Percentiles rank a stretch among this genome's conserved stretches.
phyloP scores from a whole-genome alignment of 2,329 filamentous ascomycete genomes.

The Fusarium siculi region DNA sequence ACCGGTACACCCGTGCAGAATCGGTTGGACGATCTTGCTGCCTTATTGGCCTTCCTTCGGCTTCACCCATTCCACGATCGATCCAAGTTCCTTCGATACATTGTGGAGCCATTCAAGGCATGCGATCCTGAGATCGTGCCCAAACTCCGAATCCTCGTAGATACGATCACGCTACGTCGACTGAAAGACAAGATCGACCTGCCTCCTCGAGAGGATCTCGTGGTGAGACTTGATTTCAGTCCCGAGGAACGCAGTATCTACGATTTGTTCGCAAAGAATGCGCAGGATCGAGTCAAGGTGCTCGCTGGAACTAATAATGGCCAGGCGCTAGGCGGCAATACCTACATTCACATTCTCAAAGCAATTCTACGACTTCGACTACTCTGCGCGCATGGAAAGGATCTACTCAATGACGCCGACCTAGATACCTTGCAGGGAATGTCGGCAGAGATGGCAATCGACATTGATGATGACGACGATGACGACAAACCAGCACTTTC shows the following conservation, averaged over 20 bases:
- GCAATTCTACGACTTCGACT: constrained; percentile 89
- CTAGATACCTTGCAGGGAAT: constrained; percentile 82
- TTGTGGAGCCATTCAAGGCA: constrained; percentile 86
- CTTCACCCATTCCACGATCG: constrained; percentile 87
- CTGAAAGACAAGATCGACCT: constrained; percentile 92
- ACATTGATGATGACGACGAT: constrained; percentile 82
- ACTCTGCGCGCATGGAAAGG: constrained; percentile 93
- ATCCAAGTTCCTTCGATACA: constrained; percentile 79
- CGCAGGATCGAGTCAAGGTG: constrained; percentile 80
- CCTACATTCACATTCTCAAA: constrained; percentile 94
- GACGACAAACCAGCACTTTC: constrained; percentile 67
- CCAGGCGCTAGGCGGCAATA: constrained; percentile 79
- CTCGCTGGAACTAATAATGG: constrained; percentile 69
- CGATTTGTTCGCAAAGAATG: constrained; percentile 84
- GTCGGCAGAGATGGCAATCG: constrained; percentile 86
- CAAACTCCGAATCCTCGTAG: constrained; percentile 87
- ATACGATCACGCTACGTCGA: constrained; percentile 92
- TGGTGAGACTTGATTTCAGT: constrained; percentile 80
- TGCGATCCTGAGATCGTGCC: constrained; percentile 86
- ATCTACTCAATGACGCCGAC: constrained; percentile 87
- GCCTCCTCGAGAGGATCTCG: constrained; percentile 76
- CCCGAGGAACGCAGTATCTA: constrained; percentile 81
- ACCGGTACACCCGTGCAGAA: constrained; percentile 98
- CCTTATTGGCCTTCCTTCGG: constrained; percentile 85
- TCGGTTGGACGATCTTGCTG: constrained; percentile 87